phyloP scores from a whole-genome alignment of 1,139 yeast species.

The Candida smagusa region DNA sequence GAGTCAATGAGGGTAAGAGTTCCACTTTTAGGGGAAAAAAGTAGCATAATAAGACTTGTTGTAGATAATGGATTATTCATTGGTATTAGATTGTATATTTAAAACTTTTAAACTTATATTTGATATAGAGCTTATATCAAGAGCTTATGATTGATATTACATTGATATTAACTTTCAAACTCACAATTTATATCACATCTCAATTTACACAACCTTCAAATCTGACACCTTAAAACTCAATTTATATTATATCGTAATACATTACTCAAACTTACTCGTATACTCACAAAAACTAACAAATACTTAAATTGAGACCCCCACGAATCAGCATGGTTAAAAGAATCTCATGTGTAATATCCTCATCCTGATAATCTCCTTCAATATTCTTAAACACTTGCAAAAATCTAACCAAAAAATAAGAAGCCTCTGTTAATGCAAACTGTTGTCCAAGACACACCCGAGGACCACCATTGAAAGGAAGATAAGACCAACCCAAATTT shows the following conservation, averaged over 20 bases:
- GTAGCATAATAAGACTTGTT: conserved; percentile 19
- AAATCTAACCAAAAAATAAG: conserved; percentile 46
- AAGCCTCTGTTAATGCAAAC: conserved; percentile 55
- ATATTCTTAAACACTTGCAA: conserved; percentile 11
- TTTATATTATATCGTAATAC: too few species aligned
- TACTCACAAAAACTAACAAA: background rate
- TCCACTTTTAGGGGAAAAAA: conserved; percentile 36
- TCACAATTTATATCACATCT: too few species aligned
- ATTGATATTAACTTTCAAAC: too few species aligned
- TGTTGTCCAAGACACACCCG: conserved; percentile 60
- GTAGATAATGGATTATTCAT: too few species aligned
- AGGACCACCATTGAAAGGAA: conserved; percentile 62
- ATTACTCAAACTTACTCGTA: too few species aligned
- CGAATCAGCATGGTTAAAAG: conserved; percentile 18
- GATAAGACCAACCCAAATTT: conserved; percentile 47
- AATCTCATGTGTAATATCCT: background rate
- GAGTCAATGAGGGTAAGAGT: conserved; percentile 43
- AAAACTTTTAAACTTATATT: too few species aligned
- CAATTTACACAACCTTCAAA: too few species aligned
- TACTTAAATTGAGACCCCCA: conserved; percentile 5
- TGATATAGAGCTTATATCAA: too few species aligned
- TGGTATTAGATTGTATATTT: too few species aligned
- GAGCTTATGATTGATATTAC: too few species aligned
- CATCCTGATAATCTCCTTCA: conserved; percentile 1
- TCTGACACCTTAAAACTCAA: too few species aligned